These are phyloP conservation scores for Neurospora tetrasperma DNA, from an alignment of 495 filamentous ascomycete genomes.

Conservation along the genomic window DNA sequence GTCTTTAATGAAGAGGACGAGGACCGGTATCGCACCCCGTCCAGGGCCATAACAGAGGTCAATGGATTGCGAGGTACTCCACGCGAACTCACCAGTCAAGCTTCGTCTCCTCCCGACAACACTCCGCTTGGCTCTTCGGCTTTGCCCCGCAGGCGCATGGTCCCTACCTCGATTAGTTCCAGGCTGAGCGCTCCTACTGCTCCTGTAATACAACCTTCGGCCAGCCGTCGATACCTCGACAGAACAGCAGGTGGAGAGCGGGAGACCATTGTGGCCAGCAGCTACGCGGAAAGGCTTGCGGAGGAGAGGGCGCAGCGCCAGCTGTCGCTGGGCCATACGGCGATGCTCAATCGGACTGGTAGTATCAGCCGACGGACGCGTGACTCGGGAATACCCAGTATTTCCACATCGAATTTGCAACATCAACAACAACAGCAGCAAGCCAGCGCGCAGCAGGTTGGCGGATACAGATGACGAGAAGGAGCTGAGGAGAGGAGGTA, in stretches of 20 bases:
- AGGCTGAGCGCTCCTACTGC: constrained; percentile 21
- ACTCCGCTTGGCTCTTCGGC: constrained; percentile 25
- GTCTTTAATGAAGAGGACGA: constrained; percentile 39
- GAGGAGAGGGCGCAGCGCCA: constrained; percentile 35
- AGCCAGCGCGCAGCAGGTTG: neutral
- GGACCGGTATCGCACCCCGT: constrained; percentile 40
- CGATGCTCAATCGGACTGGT: constrained; percentile 30
- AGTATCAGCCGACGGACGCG: constrained; percentile 33
- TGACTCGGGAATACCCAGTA: constrained; percentile 25
- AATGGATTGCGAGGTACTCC: constrained; percentile 22
- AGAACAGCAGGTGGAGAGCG: constrained; percentile 28
- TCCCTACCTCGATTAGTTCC: constrained; percentile 27
- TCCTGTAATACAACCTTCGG: constrained; percentile 14
- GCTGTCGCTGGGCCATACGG: constrained; percentile 28
- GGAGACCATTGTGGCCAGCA: constrained; percentile 19
- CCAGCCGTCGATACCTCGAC: constrained; percentile 38
- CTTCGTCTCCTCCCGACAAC: constrained; percentile 18
- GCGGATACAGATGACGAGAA: neutral
- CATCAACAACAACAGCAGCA: neutral
- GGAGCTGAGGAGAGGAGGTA: neutral
- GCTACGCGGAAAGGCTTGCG: constrained; percentile 24
- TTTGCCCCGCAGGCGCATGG: constrained; percentile 33
- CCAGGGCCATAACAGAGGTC: constrained; percentile 49
- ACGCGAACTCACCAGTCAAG: constrained; percentile 25
- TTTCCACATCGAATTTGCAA: neutral